Percentiles rank a stretch among this genome's conserved stretches.
Evolutionary conservation across 2,329 filamentous ascomycete species (phyloP).

Genomic region (Fusarium duplospermum): DNA sequence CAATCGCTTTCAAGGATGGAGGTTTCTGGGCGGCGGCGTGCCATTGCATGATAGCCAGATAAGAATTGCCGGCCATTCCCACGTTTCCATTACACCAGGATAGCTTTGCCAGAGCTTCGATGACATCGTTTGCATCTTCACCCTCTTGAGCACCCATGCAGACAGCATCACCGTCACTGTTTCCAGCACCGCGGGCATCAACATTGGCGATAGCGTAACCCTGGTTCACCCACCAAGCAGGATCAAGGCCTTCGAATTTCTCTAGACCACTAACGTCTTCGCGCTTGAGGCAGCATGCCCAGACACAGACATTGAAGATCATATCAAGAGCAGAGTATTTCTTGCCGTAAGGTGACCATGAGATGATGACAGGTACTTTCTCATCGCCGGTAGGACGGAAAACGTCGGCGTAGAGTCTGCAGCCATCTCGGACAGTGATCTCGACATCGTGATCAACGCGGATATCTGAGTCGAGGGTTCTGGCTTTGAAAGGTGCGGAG

Average conservation of each 20-base stretch:
- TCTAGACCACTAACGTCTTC: conserved; percentile 20
- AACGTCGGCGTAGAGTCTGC: conserved; percentile 33
- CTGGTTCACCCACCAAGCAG: conserved; percentile 13
- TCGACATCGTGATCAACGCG: conserved; percentile 40
- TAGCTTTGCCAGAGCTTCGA: conserved; percentile 44
- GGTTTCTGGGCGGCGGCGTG: conserved; percentile 27
- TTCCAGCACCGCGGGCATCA: conserved; percentile 2
- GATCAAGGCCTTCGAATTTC: conserved; percentile 23
- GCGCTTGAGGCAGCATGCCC: conserved; percentile 26
- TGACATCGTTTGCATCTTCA: conserved; percentile 38
- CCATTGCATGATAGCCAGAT: conserved; percentile 41
- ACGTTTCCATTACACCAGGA: conserved; percentile 48
- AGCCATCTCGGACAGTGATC: conserved; percentile 35
- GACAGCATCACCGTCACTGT: conserved; percentile 12
- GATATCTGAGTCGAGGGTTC: conserved; percentile 35
- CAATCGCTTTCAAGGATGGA: conserved; percentile 29
- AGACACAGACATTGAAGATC: conserved; percentile 34
- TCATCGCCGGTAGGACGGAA: conserved; percentile 5
- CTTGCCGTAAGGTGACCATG: conserved; percentile 39
- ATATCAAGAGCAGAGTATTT: conserved; percentile 35
- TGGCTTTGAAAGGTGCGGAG: conserved; percentile 32
- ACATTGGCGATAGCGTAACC: conserved; percentile 17
- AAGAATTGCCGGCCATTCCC: conserved; percentile 49
- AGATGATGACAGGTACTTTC: conserved; percentile 28
- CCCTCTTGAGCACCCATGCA: conserved; percentile 32